A percentile compares a stretch with the other conserved stretches of the same genome.
These are phyloP conservation scores for Epipyxis sp. DNA, from an alignment of 108 stramenopile species.

Conservation along the genomic window DNA sequence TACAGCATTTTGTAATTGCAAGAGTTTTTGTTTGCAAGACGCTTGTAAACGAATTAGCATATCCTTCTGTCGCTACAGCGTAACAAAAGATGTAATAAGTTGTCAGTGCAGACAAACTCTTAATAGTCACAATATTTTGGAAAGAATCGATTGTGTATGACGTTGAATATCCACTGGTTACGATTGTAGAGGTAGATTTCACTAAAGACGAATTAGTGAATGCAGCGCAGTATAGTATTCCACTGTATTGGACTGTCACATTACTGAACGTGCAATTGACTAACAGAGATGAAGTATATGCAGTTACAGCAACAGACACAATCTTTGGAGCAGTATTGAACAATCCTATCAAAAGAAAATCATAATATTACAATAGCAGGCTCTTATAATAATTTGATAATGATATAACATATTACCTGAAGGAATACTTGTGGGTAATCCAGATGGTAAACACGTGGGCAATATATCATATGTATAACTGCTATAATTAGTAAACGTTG, in stretches of 20 bases:
- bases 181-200: background rate
- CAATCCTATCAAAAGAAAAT: no score
- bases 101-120: background rate
- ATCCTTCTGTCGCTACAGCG: background rate
- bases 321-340: background rate
- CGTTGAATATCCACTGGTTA: no score
- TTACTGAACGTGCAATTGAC: no score
- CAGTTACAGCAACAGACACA: background rate
- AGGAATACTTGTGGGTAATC: no score
- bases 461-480: no score
- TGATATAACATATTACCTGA: no score
- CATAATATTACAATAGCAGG: no score
- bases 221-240: conserved; percentile 5
- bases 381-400: no score
- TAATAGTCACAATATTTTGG: background rate
- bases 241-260: no score
- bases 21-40: background rate
- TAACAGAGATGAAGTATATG: background rate
- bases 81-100: background rate
- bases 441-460: no score
- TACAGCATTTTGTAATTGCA: background rate
- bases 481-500: no score
- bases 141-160: background rate
- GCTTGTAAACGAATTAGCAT: background rate
- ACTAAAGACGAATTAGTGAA: background rate